A percentile compares a stretch with the other conserved stretches of the same genome.
These are phyloP conservation scores for Solanum corneliomulleri DNA, from an alignment of 257 asterid species.

Conservation along the genomic window DNA sequence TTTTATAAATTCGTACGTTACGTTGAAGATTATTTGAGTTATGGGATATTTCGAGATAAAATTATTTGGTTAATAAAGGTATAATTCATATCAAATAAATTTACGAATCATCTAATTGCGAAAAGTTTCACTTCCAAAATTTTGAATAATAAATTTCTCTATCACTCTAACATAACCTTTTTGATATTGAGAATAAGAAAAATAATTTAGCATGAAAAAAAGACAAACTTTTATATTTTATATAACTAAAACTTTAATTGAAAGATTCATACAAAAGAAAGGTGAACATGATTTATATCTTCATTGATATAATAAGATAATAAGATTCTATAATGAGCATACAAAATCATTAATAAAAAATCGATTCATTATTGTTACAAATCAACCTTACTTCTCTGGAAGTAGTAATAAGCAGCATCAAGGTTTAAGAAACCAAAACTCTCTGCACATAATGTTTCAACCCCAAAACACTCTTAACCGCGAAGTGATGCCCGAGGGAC, in stretches of 20 bases:
- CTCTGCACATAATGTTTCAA: neutral
- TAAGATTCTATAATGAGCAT: neutral
- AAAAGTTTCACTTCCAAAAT: neutral
- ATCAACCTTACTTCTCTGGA: neutral
- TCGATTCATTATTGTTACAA: neutral
- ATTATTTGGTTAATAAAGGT: too few relatives aligned
- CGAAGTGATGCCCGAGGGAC: conserved; percentile 88
- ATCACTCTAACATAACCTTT: neutral
- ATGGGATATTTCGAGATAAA: too few relatives aligned
- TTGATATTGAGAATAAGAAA: neutral
- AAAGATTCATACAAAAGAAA: neutral
- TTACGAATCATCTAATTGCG: too few relatives aligned
- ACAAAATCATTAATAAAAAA: neutral
- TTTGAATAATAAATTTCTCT: too few relatives aligned
- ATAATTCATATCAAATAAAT: too few relatives aligned
- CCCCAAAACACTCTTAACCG: conserved; percentile 29
- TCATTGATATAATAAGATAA: neutral
- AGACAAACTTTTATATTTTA: too few relatives aligned
- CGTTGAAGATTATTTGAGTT: too few relatives aligned
- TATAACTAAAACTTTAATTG: neutral
- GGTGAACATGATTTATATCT: neutral
- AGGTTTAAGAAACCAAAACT: neutral
- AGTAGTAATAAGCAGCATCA: neutral
- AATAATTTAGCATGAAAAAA: neutral
- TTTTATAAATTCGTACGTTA: too few relatives aligned